phyloP scores from a whole-genome alignment of 495 filamentous ascomycete species.

The Hypoxylon fuscum region DNA sequence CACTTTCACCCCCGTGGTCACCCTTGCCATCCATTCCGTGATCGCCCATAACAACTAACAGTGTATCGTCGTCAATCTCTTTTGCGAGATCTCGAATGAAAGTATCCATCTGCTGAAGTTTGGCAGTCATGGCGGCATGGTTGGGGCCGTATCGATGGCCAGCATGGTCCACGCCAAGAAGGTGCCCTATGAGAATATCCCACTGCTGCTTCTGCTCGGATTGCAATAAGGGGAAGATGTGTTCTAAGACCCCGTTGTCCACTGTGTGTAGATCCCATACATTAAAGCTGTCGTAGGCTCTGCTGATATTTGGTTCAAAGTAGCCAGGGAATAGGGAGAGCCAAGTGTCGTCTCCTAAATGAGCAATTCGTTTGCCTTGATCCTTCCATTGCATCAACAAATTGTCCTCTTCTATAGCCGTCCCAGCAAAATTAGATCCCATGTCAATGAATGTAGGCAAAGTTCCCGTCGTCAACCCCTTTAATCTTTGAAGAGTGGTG shows the following conservation, averaged over 20 bases:
- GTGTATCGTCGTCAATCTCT: constrained; percentile 80
- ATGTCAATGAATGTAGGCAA: constrained; percentile 93
- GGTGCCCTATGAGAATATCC: constrained; percentile 94
- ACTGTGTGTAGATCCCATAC: constrained; percentile 98
- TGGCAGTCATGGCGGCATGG: constrained; percentile 89
- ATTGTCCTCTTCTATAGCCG: constrained; percentile 98
- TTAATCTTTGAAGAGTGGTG: constrained; percentile 88
- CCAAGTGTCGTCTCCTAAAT: constrained; percentile 98
- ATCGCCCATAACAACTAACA: constrained; percentile 96
- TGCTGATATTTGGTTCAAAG: constrained; percentile 85
- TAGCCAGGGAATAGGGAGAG: constrained; percentile 88
- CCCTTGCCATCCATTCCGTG: constrained; percentile 98
- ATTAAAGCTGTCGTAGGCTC: constrained; percentile 94
- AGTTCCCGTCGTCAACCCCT: constrained; percentile 94
- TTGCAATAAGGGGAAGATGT: constrained; percentile 85
- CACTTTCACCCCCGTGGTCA: constrained; percentile 95
- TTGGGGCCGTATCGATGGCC: constrained; percentile 95
- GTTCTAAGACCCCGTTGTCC: constrained; percentile 93
- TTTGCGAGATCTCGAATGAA: constrained; percentile 77
- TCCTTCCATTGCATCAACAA: constrained; percentile 82
- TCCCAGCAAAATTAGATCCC: constrained; percentile 94
- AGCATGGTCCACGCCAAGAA: constrained; percentile 95
- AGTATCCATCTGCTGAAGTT: constrained; percentile 89
- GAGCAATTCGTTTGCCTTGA: constrained; percentile 85
- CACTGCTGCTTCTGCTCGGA: constrained; percentile 71